Base-by-base conservation (phyloP, 1,284 basidiomycete genomes). In the Cryptococcus sp. region DNA sequence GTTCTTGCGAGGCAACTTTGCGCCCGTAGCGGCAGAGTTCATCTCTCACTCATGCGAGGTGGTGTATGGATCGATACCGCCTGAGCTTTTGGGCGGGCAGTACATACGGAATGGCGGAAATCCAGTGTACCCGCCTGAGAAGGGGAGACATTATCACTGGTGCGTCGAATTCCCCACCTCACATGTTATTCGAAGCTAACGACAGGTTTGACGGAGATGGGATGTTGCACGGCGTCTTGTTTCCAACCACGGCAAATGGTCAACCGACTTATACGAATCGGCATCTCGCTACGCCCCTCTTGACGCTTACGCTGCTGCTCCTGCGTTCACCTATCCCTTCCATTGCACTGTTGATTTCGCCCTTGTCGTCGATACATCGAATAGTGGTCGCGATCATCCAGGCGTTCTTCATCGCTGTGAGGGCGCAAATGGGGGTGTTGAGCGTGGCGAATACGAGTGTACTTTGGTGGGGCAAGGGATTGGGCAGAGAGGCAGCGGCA, bases 81-180 rank as follows among this genome's bases (percentile, higher is more conserved):
- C 19, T 4, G 67, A 69, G 47, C 47, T 72, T 6, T 40, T 55
- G 5, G 68, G 68, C 9, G 68, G 69, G 14, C 68, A 71, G 60
- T 78, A 78, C 52, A 69, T 77, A 25, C 59, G 77, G 37, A 78
- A 78, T 51, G 77, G 76, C 11, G 74, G 74, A n/a, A 77, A 77
- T 49, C 75, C 76, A 1, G 62, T 65, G 54, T 68, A 72, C 60
- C 72, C 63, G 45, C 70, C 59, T 49, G 63, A 49, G 53, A 65
- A 65, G 37, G 65, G 66, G 2, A 44, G 66, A 40, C 65, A 66
- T 48, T 68, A 68, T 48, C 66, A 68, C 42, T 68, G 66, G 66
- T 64, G 21, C 46, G 60, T 50, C 19, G 28, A 7, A 31, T 16
- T 23, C 5, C 21, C 26, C 18, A 5, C 12, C 21, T 10, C 9